A percentile compares a stretch with the other conserved stretches of the same genome.
phyloP scores from a whole-genome alignment of 1,284 basidiomycete genomes.

The Ganoderma resinaceum region DNA sequence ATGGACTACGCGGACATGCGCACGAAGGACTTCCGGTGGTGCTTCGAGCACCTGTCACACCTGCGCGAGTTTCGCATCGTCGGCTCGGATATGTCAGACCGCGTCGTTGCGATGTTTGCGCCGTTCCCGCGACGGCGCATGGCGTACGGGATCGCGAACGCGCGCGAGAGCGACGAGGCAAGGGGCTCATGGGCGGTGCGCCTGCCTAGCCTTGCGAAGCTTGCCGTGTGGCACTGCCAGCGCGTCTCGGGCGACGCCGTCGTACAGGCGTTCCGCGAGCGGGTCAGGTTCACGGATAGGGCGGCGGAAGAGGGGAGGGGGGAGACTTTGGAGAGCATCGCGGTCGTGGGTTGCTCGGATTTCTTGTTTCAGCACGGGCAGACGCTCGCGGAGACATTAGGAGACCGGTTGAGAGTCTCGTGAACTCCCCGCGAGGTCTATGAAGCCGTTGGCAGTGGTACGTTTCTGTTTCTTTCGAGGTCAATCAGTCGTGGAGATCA shows the following conservation, averaged over 20 bases:
- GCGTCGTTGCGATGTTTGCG: constrained; percentile 63
- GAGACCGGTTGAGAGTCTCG: constrained; percentile 34
- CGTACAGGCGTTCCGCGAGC: constrained; percentile 55
- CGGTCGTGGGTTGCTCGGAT: constrained; percentile 54
- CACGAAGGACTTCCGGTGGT: constrained; percentile 76
- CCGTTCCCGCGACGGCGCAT: constrained; percentile 43
- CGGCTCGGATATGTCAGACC: constrained; percentile 80
- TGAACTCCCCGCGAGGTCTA: background rate
- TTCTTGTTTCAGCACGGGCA: constrained; percentile 50
- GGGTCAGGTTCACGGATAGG: constrained; percentile 57
- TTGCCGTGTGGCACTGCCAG: constrained; percentile 68
- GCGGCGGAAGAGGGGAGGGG: constrained; percentile 34
- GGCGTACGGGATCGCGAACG: constrained; percentile 19
- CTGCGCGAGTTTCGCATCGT: constrained; percentile 73
- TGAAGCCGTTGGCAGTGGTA: background rate
- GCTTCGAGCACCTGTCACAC: constrained; percentile 59
- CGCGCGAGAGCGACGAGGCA: constrained; percentile 13
- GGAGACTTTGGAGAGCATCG: constrained; percentile 50
- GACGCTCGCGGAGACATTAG: constrained; percentile 47
- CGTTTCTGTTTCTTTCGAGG: background rate
- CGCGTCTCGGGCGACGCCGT: constrained; percentile 64
- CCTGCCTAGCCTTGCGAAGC: constrained; percentile 57
- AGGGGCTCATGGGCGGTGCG: constrained; percentile 44
- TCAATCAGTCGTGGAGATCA: background rate
- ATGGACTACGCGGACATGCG: constrained; percentile 84